Conservation (phyloP, 768 basidiomycete species). For the Tremella mesenterica region DNA sequence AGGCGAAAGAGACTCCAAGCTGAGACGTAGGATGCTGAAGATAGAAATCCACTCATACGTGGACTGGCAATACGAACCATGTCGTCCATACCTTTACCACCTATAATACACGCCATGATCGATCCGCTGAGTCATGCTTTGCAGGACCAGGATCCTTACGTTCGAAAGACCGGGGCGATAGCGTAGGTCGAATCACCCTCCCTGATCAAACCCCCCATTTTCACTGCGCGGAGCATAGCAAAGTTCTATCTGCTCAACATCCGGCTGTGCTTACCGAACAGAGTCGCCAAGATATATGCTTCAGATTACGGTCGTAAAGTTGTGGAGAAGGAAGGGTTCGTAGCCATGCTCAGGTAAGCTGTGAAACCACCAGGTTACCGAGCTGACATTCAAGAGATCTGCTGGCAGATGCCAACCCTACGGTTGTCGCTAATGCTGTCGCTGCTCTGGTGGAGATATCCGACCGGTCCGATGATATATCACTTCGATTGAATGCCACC, state of each 20-base stretch:
- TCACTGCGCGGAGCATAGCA: no score
- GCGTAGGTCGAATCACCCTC: constrained; percentile 25
- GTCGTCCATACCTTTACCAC: constrained; percentile 92
- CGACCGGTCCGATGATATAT: constrained; percentile 87
- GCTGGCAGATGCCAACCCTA: constrained; percentile 86
- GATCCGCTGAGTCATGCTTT: constrained; percentile 88
- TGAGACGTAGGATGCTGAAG: constrained; percentile 71
- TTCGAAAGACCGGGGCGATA: constrained; percentile 95
- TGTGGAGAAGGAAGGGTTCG: constrained; percentile 83
- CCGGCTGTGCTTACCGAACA: constrained; percentile 39
- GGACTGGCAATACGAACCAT: constrained; percentile 96
- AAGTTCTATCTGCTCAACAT: neutral
- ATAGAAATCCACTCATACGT: constrained; percentile 91
- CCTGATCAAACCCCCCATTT: no score
- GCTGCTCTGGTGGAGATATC: constrained; percentile 95
- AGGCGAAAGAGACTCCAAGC: neutral
- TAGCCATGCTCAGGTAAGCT: constrained; percentile 62
- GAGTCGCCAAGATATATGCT: constrained; percentile 88
- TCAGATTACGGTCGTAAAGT: constrained; percentile 64
- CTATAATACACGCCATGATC: constrained; percentile 68
- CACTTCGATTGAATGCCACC: constrained; percentile 76
- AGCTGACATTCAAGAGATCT: constrained; percentile 52
- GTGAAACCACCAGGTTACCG: neutral
- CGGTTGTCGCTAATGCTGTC: constrained; percentile 93
- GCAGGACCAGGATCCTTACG: constrained; percentile 92